Conservation (phyloP, 352 stramenopile species). For the Globisporangium perplexum region DNA sequence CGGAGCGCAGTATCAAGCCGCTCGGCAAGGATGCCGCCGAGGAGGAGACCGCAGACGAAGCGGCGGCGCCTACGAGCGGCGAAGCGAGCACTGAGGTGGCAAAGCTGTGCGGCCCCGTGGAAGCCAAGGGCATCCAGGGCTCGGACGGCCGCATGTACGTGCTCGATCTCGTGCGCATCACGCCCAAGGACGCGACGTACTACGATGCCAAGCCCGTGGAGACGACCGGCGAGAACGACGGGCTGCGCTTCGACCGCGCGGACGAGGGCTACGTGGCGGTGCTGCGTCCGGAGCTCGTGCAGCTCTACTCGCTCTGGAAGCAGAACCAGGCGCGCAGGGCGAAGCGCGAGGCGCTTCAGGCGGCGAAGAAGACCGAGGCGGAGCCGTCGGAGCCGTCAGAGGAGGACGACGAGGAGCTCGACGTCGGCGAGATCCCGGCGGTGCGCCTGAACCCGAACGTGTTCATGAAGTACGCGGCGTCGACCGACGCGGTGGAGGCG, state of each 20-base stretch:
- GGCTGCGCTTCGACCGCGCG: conserved; percentile 59
- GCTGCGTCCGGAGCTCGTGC: conserved; percentile 91
- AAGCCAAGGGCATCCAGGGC: conserved; percentile 94
- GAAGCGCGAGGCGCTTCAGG: conserved; percentile 42
- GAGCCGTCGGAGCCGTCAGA: too few relatives aligned
- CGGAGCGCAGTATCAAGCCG: conserved; percentile 77
- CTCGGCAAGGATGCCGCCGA: conserved; percentile 49
- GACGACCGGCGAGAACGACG: conserved; percentile 29
- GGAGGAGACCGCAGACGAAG: background rate
- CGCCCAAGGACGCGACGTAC: conserved; percentile 93
- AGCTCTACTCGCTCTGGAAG: conserved; percentile 88
- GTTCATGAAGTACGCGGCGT: conserved; percentile 87
- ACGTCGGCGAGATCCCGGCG: conserved; percentile 39
- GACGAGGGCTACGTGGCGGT: conserved; percentile 88
- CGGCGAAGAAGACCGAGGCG: conserved; percentile 30
- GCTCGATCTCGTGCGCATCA: conserved; percentile 93
- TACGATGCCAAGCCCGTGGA: conserved; percentile 41
- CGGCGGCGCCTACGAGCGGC: conserved; percentile 20
- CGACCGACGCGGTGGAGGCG: conserved; percentile 55
- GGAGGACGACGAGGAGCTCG: conserved; percentile 40
- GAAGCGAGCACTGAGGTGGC: conserved; percentile 58
- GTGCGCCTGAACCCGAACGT: conserved; percentile 85
- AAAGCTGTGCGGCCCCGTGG: conserved; percentile 88
- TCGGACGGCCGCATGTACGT: conserved; percentile 93
- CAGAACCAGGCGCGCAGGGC: conserved; percentile 74